A percentile compares a stretch with the other conserved stretches of the same genome.
Conservation (phyloP, 371 early-diverging fungal species). For the Mortierella sp. region DNA sequence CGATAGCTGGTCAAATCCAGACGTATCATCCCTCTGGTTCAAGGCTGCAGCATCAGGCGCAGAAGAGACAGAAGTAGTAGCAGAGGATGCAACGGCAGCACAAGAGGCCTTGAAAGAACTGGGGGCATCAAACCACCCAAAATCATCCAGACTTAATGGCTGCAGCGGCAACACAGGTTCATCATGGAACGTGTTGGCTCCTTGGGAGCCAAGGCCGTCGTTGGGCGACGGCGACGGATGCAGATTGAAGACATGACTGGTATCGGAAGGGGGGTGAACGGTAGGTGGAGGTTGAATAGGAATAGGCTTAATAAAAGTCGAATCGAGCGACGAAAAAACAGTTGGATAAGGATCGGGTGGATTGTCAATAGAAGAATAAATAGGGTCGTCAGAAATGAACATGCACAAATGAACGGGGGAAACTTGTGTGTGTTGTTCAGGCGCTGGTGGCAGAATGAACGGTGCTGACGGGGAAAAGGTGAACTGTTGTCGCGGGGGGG, state of each 20-base stretch:
- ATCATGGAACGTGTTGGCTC: constrained; percentile 8
- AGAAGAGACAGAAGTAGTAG: constrained; percentile 32
- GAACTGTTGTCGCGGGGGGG: constrained; percentile 16
- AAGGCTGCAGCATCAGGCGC: constrained; percentile 24
- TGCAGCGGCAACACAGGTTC: constrained; percentile 24
- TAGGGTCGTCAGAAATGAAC: constrained; percentile 41
- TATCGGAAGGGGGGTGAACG: constrained; percentile 11
- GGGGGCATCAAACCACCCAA: constrained; percentile 29
- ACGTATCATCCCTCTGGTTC: constrained; percentile 16
- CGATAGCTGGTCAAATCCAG: constrained; percentile 53
- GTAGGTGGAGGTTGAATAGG: constrained; percentile 29
- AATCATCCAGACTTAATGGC: constrained; percentile 31
- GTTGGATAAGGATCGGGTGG: constrained; percentile 24
- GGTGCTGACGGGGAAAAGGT: background rate
- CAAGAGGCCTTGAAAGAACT: constrained; percentile 18
- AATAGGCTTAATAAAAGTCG: constrained; percentile 38
- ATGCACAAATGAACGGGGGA: constrained; percentile 38
- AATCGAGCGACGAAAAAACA: constrained; percentile 12
- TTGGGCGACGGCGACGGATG: constrained; percentile 14
- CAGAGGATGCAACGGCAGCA: too few relatives aligned
- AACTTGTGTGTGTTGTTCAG: constrained; percentile 31
- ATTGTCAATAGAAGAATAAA: constrained; percentile 36
- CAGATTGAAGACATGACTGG: constrained; percentile 6
- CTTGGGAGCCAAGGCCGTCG: constrained; percentile 6
- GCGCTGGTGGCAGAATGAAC: constrained; percentile 18